phyloP scores from a whole-genome alignment of 805 yeast genomes.

The Wilhelminamyces savonicus region DNA sequence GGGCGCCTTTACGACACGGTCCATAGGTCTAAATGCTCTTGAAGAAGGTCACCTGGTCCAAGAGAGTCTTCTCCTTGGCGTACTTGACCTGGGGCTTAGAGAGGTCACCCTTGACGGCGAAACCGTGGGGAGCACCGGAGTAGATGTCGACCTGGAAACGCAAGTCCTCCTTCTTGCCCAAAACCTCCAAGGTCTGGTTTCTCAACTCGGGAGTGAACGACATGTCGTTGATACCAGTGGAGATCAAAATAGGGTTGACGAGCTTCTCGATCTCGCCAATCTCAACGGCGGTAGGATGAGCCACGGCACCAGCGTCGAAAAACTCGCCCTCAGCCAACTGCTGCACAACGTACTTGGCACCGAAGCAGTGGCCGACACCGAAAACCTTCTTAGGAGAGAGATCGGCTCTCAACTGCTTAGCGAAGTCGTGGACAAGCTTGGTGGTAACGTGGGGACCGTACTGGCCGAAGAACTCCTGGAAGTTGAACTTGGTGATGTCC shows the following conservation, averaged over 20 bases:
- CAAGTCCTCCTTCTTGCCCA: constrained; percentile 42
- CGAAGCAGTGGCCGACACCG: too few species aligned
- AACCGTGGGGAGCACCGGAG: constrained; percentile 70
- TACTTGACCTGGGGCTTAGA: constrained; percentile 45
- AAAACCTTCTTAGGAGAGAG: constrained; percentile 3
- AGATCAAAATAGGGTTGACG: constrained; percentile 57
- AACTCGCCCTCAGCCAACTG: constrained; percentile 38
- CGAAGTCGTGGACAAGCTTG: constrained; percentile 6
- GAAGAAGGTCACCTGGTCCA: constrained; percentile 30
- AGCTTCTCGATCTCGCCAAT: constrained; percentile 60
- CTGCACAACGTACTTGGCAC: constrained; percentile 65
- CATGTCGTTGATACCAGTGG: constrained; percentile 68
- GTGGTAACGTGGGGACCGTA: constrained; percentile 7
- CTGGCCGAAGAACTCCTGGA: constrained; percentile 1
- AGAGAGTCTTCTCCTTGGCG: constrained; percentile 62
- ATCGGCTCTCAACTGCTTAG: constrained; percentile 3
- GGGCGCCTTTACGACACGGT: too few species aligned
- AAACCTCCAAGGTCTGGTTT: constrained; percentile 50
- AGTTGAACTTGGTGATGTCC: too few species aligned
- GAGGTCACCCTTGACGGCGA: constrained; percentile 71
- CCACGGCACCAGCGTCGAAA: constrained; percentile 62
- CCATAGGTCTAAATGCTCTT: too few species aligned
- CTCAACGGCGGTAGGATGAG: constrained; percentile 76
- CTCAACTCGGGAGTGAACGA: constrained; percentile 63
- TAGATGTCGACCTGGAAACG: constrained; percentile 57